phyloP scores from a whole-genome alignment of 768 basidiomycete species.

The Russula compacta region DNA sequence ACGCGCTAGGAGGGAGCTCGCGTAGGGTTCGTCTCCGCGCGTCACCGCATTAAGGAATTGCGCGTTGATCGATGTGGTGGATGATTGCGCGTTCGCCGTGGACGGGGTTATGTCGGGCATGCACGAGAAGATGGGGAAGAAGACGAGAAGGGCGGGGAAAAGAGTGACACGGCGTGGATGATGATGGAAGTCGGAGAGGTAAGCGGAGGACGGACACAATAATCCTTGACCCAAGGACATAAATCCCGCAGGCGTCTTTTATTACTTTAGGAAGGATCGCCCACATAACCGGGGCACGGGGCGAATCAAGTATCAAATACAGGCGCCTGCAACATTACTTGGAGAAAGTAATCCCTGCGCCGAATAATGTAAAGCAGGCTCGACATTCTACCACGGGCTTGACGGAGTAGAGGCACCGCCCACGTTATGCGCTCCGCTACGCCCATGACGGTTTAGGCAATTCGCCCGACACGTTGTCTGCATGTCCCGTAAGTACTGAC shows the following conservation, averaged over 20 bases:
- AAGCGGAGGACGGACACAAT: background rate
- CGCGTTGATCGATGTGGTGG: conserved; percentile 3
- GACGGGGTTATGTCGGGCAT: conserved; percentile 6
- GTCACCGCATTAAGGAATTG: conserved; percentile 37
- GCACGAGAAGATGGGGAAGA: background rate
- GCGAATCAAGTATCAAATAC: background rate
- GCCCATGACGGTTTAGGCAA: conserved; percentile 1
- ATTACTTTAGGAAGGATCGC: background rate
- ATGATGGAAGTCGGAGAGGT: background rate
- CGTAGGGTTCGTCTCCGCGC: conserved; percentile 44
- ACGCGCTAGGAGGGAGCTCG: conserved; percentile 42
- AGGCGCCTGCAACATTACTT: background rate
- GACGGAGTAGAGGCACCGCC: background rate
- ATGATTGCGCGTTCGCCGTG: background rate
- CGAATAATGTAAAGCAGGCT: background rate
- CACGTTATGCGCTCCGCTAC: conserved; percentile 1
- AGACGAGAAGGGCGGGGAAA: background rate
- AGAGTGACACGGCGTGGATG: background rate
- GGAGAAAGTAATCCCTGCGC: background rate
- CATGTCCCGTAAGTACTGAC: background rate
- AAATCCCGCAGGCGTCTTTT: conserved; percentile 10
- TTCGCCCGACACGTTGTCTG: conserved; percentile 1
- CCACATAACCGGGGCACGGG: conserved; percentile 6
- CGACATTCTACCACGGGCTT: background rate
- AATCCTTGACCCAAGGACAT: background rate